Percentiles rank a stretch among this genome's conserved stretches.
phyloP scores from a whole-genome alignment of 2,329 filamentous ascomycete genomes.

The Botrytis elliptica region DNA sequence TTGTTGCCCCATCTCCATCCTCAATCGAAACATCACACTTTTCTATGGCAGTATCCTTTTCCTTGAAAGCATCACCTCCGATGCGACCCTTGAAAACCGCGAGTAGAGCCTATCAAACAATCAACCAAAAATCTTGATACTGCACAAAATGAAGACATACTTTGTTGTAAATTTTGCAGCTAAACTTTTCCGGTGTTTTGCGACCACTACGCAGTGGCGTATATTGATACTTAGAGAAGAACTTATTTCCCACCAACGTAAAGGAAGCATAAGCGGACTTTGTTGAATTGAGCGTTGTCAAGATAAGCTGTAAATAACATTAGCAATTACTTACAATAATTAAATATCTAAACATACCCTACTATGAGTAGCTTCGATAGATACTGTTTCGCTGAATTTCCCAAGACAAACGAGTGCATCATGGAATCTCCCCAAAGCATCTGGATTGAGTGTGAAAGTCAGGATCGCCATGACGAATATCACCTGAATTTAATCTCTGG shows the following conservation, averaged over 20 bases:
- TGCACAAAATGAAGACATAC: constrained; percentile 41
- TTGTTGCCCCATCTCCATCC: constrained; percentile 63
- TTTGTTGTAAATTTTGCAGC: constrained; percentile 72
- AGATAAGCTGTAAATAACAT: constrained; percentile 54
- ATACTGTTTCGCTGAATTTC: constrained; percentile 79
- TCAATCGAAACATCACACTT: constrained; percentile 72
- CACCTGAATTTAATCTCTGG: neutral
- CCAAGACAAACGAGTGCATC: constrained; percentile 72
- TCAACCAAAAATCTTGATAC: neutral
- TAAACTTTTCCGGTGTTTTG: constrained; percentile 54
- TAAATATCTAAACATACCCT: constrained; percentile 27
- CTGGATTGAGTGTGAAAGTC: constrained; percentile 71
- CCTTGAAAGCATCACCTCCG: constrained; percentile 55
- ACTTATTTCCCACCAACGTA: constrained; percentile 62
- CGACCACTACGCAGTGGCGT: constrained; percentile 43
- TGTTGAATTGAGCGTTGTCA: constrained; percentile 76
- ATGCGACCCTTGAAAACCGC: constrained; percentile 71
- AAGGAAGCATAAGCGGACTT: constrained; percentile 78
- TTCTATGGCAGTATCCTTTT: constrained; percentile 69
- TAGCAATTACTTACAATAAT: constrained; percentile 16
- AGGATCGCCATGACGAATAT: constrained; percentile 56
- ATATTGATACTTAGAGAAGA: constrained; percentile 73
- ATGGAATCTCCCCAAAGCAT: constrained; percentile 67
- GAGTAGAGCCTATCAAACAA: constrained; percentile 56
- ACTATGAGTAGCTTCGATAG: constrained; percentile 53